A percentile compares a stretch with the other conserved stretches of the same genome.
phyloP scores from a whole-genome alignment of 495 filamentous ascomycete species.

The Aspergillus diversus region DNA sequence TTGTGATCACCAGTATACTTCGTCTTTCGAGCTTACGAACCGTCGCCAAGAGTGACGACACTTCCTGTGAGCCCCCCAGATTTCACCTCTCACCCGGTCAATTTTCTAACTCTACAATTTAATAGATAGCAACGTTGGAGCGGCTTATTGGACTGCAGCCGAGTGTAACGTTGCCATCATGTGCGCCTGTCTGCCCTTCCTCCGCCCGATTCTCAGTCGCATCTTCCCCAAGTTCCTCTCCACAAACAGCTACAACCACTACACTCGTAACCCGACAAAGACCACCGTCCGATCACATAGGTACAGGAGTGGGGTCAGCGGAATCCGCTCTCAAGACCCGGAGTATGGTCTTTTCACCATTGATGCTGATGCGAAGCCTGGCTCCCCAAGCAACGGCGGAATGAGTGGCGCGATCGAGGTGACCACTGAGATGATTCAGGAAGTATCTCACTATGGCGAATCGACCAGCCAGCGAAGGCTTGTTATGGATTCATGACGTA shows the following conservation, averaged over 20 bases:
- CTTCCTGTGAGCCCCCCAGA: conserved; percentile 58
- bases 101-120: neutral
- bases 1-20: conserved; percentile 41
- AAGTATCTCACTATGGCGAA: conserved; percentile 27
- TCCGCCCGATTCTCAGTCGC: conserved; percentile 78
- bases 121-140: conserved; percentile 54
- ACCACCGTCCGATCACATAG: conserved; percentile 28
- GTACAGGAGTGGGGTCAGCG: conserved; percentile 12
- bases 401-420: conserved; percentile 38
- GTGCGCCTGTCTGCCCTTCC: conserved; percentile 80
- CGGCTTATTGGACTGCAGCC: conserved; percentile 75
- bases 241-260: conserved; percentile 35
- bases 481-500: conserved; percentile 28
- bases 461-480: conserved; percentile 28
- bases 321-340: conserved; percentile 32
- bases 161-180: conserved; percentile 85
- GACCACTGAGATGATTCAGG: conserved; percentile 41
- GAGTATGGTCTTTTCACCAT: conserved; percentile 41
- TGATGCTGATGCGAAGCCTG: conserved; percentile 29
- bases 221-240: conserved; percentile 70
- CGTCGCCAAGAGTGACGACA: conserved; percentile 43
- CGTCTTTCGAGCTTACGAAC: conserved; percentile 37
- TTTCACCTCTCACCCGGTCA: neutral
- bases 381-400: conserved; percentile 16
- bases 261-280: conserved; percentile 26